Base-by-base conservation (phyloP, 352 stramenopile genomes). In the Globisporangium yorkense region DNA sequence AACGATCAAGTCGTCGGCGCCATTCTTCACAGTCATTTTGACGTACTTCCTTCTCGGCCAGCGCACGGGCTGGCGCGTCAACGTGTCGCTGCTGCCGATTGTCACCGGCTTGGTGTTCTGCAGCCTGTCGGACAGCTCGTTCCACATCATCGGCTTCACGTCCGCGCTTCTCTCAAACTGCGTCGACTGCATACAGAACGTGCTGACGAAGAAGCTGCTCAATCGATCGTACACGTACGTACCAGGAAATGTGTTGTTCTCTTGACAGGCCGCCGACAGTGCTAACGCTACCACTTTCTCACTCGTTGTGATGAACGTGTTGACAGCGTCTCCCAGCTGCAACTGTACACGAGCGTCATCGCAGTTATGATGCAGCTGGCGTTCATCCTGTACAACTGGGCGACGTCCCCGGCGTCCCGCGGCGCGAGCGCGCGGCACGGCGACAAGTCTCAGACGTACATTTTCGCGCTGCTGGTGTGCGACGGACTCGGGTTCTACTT, bases 181-280 rank as follows among this genome's bases (percentile, higher is more conserved):
- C 65, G 80, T 93, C 40, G 89, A 97, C 61, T 97, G 89, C 70
- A 84, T 96, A 40, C 89, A 97, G 62, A 97, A 97, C 62, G 89
- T 97, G 9, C 71, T 97, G 59, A 90, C 77, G 13, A 97, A 97
- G 70, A 77, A 82, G 41, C 68, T 96, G 40, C 75, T 97, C 29
- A 94, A 89, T 27, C 70, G 68, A 9, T 75, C 78, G 4, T 94
- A 92, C 70, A 80, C 77, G 84, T 93, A 80, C 54, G 75, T 72
- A 50, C 31, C 27, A 12, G 10, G 16, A 0, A 1, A 59, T 35
- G 20, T 58, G 3, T 9, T 57, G 5, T 52, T 24, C 44, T 62
- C 1, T 35, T 1, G 1, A n/a, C 24, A 13, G 10, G 9, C 4
- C 24, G 24, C 8, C 15, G 0, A 33, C 5, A 16, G 4, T 8